Conservation (phyloP, 78 protist genomes). For the Tieghemostelium lacteum region DNA sequence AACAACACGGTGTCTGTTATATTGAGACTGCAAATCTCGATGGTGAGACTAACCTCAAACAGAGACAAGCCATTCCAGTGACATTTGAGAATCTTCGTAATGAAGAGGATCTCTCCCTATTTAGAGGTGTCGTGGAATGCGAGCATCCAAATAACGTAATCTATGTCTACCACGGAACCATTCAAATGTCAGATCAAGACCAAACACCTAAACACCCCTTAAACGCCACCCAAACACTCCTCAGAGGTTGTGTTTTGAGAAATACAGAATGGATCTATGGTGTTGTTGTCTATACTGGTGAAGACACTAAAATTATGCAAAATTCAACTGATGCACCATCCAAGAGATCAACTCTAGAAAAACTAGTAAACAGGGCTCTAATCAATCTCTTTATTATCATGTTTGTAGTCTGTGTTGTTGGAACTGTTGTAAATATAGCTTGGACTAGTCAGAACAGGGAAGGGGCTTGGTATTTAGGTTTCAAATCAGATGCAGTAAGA, state of each 20-base stretch:
- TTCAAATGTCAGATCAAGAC: slow-evolving; percentile 40
- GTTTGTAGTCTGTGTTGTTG: slow-evolving; percentile 46
- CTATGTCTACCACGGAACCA: slow-evolving; percentile 82
- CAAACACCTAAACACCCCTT: slow-evolving; percentile 47
- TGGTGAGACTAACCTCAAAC: slow-evolving; percentile 86
- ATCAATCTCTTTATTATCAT: slow-evolving; percentile 57
- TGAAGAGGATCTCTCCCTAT: slow-evolving; percentile 59
- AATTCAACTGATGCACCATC: slow-evolving; percentile 80
- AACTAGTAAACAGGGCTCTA: slow-evolving; percentile 80
- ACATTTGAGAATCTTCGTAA: slow-evolving; percentile 55
- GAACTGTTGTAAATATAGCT: slow-evolving; percentile 40
- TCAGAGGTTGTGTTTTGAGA: slow-evolving; percentile 78
- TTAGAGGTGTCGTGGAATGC: slow-evolving; percentile 80
- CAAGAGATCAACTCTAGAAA: slow-evolving; percentile 73
- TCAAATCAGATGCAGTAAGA: background rate
- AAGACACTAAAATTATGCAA: slow-evolving; percentile 90
- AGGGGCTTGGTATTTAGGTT: slow-evolving; percentile 53
- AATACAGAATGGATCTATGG: slow-evolving; percentile 88
- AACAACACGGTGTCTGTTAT: slow-evolving; percentile 89
- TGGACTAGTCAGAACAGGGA: slow-evolving; percentile 1
- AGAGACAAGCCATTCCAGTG: slow-evolving; percentile 62
- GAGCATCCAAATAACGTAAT: slow-evolving; percentile 87
- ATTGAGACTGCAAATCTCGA: slow-evolving; percentile 96
- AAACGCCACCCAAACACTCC: slow-evolving; percentile 46
- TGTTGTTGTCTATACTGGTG: slow-evolving; percentile 90